A percentile compares a stretch with the other conserved stretches of the same genome.
phyloP scores from a whole-genome alignment of 2,329 filamentous ascomycete genomes.

The Parascedosporium putredinis region DNA sequence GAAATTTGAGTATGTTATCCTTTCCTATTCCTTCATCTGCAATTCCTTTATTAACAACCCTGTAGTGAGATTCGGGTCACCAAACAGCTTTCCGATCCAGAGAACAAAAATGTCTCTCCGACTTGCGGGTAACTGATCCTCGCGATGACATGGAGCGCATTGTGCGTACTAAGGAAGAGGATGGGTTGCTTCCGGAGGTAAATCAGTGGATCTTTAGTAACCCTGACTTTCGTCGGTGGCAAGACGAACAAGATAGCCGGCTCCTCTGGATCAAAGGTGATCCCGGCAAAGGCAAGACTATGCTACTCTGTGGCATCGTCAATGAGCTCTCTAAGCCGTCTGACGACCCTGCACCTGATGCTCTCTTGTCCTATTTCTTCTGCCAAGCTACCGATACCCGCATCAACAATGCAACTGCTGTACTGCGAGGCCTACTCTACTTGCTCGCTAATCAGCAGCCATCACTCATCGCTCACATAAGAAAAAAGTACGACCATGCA shows the following conservation, averaged over 20 bases:
- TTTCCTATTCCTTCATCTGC: not conserved
- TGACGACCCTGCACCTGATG: constrained; percentile 10
- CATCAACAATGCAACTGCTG: constrained; percentile 26
- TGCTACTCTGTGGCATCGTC: constrained; percentile 29
- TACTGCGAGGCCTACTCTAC: constrained; percentile 32
- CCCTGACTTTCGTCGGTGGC: constrained; percentile 18
- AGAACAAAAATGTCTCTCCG: constrained; percentile 11
- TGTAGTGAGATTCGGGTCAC: not conserved
- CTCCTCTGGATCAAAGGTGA: constrained; percentile 28
- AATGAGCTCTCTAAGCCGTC: too few species aligned
- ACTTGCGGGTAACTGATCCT: constrained; percentile 17
- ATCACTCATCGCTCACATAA: constrained; percentile 22
- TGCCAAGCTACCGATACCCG: constrained; percentile 27
- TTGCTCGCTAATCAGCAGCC: constrained; percentile 23
- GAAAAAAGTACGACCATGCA: constrained; percentile 20
- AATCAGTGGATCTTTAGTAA: constrained; percentile 22
- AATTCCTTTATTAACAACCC: not conserved
- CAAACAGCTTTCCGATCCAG: not conserved
- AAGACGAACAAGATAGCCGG: constrained; percentile 6
- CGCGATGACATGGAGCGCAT: constrained; percentile 22
- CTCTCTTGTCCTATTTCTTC: constrained; percentile 24
- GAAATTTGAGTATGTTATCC: not conserved
- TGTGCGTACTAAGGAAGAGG: constrained; percentile 14
- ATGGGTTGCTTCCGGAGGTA: constrained; percentile 16
- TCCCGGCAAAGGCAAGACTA: constrained; percentile 33